Evolutionary conservation across 2,329 filamentous ascomycete species (phyloP), one percentile per base, ranked within the genome.

Genomic region (Nemania sp.): DNA sequence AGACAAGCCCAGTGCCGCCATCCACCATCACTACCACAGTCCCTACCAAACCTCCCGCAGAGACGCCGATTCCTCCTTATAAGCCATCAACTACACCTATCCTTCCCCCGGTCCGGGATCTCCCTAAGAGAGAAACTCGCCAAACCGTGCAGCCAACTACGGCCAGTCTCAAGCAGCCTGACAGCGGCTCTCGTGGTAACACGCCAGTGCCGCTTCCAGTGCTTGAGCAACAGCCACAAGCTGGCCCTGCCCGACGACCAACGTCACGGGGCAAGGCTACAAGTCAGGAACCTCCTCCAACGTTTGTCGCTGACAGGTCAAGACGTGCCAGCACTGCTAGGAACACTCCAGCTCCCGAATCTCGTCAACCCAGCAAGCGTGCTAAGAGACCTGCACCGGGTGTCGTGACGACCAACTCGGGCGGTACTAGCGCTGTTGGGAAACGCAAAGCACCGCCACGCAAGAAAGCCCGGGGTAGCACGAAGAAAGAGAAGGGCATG

Each of bases 331-430:
- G 83, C 68, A 85, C 83, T 21, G 81, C 83, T 56, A 79, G 83
- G 60, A 85, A 83, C 68, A 86, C 84, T 1, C 84, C 84, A 11
- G 83, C 77, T 9, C 83, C 83, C 9, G 82, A 84, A 65, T 59
- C 67, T 47, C 71, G 71, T 25, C 73, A 70, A 47, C 71, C 76
- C n/a, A 80, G 77, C 67, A 84, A 87, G 69, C 85, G 90, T 52
- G 79, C 83, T 54, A 91, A 89, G 76, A 80, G 87, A 59, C 90
- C 90, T 47, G 89, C 88, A 32, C 90, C 90, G 11, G 90, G 90
- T 59, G 81, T 90, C 65, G 85, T 92, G 68, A 90, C 81, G 65
- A 86, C 82, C 37, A 84, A 80, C 73, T 82, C 82, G 67, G 84
- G 84, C 69, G 83, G 84, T 70, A 86, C 80, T 71, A 86, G 83